Conservation (phyloP, 495 filamentous ascomycete species). For the Durotheca rogersii region DNA sequence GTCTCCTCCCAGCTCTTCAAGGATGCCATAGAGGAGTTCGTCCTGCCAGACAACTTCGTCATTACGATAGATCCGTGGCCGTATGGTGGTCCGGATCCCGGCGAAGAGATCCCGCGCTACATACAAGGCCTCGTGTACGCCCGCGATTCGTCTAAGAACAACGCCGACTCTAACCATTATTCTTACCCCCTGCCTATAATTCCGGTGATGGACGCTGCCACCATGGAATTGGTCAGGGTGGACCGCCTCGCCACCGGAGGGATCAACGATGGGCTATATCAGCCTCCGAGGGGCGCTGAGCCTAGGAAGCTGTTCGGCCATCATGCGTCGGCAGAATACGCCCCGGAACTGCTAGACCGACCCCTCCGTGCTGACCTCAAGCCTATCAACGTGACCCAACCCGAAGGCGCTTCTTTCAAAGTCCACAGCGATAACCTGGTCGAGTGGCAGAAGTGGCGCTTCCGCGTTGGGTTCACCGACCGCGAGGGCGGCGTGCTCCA, state of each 20-base stretch:
- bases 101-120: conserved; percentile 55
- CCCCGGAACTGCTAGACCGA: conserved; percentile 50
- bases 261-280: conserved; percentile 26
- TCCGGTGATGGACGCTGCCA: conserved; percentile 56
- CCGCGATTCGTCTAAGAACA: conserved; percentile 48
- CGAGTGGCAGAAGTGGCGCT: conserved; percentile 71
- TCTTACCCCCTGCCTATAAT: conserved; percentile 57
- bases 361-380: conserved; percentile 52
- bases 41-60: conserved; percentile 62
- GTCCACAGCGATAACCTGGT: conserved; percentile 50
- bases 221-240: conserved; percentile 52
- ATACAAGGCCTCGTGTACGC: conserved; percentile 54
- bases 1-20: conserved; percentile 61
- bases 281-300: conserved; percentile 6
- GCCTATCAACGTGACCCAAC: conserved; percentile 53
- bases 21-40: conserved; percentile 59
- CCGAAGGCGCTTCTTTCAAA: conserved; percentile 53
- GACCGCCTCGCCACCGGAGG: conserved; percentile 55
- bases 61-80: conserved; percentile 72
- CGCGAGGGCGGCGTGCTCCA: conserved; percentile 70
- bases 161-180: conserved; percentile 57
- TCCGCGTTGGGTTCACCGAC: conserved; percentile 71
- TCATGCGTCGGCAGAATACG: conserved; percentile 49
- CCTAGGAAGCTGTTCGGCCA: conserved; percentile 47
- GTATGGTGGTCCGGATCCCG: conserved; percentile 62